These are phyloP conservation scores for Fusarium lyarnte DNA, from an alignment of 2,329 filamentous ascomycete genomes.

Conservation along the genomic window DNA sequence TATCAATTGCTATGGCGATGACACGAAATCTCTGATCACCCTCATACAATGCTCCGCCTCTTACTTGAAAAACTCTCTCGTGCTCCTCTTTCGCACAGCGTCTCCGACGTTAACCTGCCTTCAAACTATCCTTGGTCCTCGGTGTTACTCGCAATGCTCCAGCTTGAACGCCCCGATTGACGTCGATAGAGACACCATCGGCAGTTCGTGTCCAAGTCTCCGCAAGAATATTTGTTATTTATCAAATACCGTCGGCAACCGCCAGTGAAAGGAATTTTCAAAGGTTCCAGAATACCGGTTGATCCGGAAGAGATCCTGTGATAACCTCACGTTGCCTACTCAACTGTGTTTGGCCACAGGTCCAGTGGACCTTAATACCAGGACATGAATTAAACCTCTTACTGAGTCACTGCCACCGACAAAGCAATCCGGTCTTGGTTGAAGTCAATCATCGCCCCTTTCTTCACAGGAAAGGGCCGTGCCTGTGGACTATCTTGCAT, in stretches of 20 bases:
- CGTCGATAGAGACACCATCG: not conserved
- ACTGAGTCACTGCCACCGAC: not conserved
- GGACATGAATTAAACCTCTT: not conserved
- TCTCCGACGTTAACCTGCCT: slow-evolving; percentile 26
- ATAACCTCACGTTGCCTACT: slow-evolving; percentile 22
- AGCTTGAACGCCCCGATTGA: slow-evolving; percentile 11
- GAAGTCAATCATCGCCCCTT: not conserved
- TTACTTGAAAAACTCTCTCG: slow-evolving; percentile 6
- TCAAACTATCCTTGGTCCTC: slow-evolving; percentile 12
- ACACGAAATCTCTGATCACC: slow-evolving; percentile 10
- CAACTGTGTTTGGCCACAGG: slow-evolving; percentile 6
- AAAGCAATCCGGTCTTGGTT: not conserved
- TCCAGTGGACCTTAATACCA: slow-evolving; percentile 2
- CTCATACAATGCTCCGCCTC: slow-evolving; percentile 22
- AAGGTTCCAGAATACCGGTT: not conserved
- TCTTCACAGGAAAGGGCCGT: not conserved
- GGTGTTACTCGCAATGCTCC: slow-evolving; percentile 24
- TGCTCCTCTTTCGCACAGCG: slow-evolving; percentile 22
- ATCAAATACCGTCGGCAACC: not conserved
- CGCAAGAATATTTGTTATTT: slow-evolving; percentile 1
- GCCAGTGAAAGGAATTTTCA: not conserved
- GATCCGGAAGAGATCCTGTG: slow-evolving; percentile 9
- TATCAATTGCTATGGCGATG: slow-evolving; percentile 31
- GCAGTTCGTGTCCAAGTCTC: slow-evolving; percentile 13
- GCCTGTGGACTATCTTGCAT: not conserved